Evolutionary conservation across 345 rosid genomes (phyloP).

Genomic region (Lumnitzera racemosa): DNA sequence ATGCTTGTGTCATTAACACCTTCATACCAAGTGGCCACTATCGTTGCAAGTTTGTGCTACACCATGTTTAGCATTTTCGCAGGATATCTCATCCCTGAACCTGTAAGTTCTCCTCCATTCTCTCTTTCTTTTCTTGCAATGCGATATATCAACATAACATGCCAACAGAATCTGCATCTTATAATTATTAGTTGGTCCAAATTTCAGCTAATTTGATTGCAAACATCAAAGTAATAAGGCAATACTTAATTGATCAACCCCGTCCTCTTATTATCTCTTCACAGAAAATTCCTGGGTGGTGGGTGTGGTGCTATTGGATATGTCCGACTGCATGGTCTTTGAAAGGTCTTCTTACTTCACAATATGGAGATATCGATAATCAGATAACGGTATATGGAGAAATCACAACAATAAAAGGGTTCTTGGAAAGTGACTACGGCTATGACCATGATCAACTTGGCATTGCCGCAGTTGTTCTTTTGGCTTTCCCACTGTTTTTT

Average conservation of each 20-base stretch:
- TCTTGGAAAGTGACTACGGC: constrained; percentile 24
- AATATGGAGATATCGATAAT: constrained; percentile 29
- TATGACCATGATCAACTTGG: constrained; percentile 20
- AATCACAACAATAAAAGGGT: constrained; percentile 12
- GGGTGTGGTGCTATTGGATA: constrained; percentile 37
- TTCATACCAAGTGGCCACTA: constrained; percentile 24
- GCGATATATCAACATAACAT: too few relatives aligned
- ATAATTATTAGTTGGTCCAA: too few relatives aligned
- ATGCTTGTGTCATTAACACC: constrained; percentile 37
- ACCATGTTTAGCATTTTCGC: constrained; percentile 27
- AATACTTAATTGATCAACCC: not conserved
- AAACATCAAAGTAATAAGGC: not conserved
- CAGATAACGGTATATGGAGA: constrained; percentile 23
- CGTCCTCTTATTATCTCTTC: not conserved
- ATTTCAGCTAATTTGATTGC: too few relatives aligned
- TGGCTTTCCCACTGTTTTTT: constrained; percentile 23
- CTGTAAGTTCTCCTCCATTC: constrained; percentile 18
- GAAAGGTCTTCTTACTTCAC: constrained; percentile 29
- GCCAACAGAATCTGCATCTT: too few relatives aligned
- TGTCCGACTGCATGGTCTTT: constrained; percentile 35
- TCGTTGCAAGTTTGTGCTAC: constrained; percentile 20
- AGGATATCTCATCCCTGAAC: constrained; percentile 42
- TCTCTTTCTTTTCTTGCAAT: not conserved
- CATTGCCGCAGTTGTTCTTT: constrained; percentile 14
- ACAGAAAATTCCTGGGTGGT: constrained; percentile 41